A percentile compares a stretch with the other conserved stretches of the same genome.
Evolutionary conservation across 164 flowering plant genomes (phyloP).

Genomic region (Macadamia integrifolia): DNA sequence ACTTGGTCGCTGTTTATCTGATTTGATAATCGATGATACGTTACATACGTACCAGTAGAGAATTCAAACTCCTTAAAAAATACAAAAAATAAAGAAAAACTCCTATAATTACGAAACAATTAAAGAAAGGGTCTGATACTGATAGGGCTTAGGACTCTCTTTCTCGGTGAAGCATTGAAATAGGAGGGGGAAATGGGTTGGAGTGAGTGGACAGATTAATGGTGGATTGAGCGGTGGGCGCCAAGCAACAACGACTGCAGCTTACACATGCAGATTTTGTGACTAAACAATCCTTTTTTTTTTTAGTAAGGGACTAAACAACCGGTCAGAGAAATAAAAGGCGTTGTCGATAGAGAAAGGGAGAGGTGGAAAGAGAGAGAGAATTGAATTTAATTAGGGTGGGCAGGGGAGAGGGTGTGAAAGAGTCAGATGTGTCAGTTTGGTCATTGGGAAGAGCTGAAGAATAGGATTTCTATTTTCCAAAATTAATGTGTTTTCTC

Average conservation of each 20-base stretch:
- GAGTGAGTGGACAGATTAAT: too few relatives aligned
- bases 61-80: not conserved
- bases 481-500: too few relatives aligned
- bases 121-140: too few relatives aligned
- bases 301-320: conserved; percentile 22
- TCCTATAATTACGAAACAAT: too few relatives aligned
- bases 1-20: not conserved
- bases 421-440: conserved; percentile 20
- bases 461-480: conserved; percentile 16
- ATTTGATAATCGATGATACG: too few relatives aligned
- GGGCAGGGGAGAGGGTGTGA: not conserved
- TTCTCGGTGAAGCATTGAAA: not conserved
- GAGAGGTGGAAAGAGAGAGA: not conserved
- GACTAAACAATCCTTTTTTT: conserved; percentile 28
- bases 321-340: conserved; percentile 43
- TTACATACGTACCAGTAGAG: not conserved
- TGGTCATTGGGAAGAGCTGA: conserved; percentile 28
- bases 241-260: conserved; percentile 7
- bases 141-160: too few relatives aligned
- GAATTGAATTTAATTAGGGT: conserved; percentile 4
- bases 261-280: conserved; percentile 47
- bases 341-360: not conserved
- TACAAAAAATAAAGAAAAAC: too few relatives aligned
- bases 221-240: too few relatives aligned
- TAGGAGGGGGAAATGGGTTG: not conserved